Percentiles rank a stretch among this genome's conserved stretches.
These are phyloP conservation scores for Fusarium sp. DNA, from an alignment of 2,329 filamentous ascomycete genomes.

Conservation along the genomic window DNA sequence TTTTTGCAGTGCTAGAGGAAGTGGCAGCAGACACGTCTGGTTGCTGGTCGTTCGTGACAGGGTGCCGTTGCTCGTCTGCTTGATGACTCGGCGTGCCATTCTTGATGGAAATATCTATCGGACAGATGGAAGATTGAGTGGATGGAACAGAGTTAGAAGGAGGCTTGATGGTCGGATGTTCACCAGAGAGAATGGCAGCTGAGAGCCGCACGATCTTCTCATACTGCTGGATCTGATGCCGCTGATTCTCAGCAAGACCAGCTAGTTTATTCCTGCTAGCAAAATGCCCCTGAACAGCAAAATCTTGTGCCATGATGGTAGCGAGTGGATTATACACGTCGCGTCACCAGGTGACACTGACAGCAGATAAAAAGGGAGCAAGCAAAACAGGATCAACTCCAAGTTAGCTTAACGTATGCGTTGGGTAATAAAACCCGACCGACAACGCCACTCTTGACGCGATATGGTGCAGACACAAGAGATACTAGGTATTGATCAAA, in stretches of 20 bases:
- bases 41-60: constrained; percentile 52
- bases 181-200: constrained; percentile 83
- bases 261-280: constrained; percentile 38
- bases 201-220: constrained; percentile 83
- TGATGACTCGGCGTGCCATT: constrained; percentile 20
- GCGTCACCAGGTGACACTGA: constrained; percentile 31
- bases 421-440: constrained; percentile 23
- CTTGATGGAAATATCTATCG: constrained; percentile 38
- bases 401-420: constrained; percentile 14
- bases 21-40: constrained; percentile 9
- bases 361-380: constrained; percentile 4
- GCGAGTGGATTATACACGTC: constrained; percentile 36
- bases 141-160: constrained; percentile 54
- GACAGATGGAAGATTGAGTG: constrained; percentile 31
- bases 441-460: constrained; percentile 20
- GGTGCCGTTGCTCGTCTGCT: constrained; percentile 49
- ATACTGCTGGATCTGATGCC: constrained; percentile 74
- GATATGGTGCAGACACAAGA: constrained; percentile 15
- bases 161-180: constrained; percentile 72
- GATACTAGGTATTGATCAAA: constrained; percentile 27
- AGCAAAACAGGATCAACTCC: constrained; percentile 14
- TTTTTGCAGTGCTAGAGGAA: constrained; percentile 43
- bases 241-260: constrained; percentile 57
- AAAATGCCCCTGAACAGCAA: constrained; percentile 26
- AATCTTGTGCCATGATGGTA: constrained; percentile 45